Evolutionary conservation across 1,284 basidiomycete species (phyloP).

Genomic region (Cryptococcus sp.): DNA sequence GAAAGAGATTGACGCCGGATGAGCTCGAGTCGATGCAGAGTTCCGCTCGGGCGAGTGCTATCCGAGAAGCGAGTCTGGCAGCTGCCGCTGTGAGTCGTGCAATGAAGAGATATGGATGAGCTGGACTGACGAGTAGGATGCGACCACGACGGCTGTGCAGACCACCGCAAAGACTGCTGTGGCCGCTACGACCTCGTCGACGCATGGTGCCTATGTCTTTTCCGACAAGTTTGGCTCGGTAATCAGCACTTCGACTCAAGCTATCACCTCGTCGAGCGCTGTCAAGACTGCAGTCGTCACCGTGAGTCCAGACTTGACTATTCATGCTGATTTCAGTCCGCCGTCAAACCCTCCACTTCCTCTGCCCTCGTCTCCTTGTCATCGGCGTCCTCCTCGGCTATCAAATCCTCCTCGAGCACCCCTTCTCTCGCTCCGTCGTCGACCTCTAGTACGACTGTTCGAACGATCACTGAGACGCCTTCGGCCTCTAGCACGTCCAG

Average conservation of each 20-base stretch:
- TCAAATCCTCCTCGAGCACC: background rate
- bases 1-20: constrained; percentile 17
- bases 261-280: background rate
- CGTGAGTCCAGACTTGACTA: too few relatives aligned
- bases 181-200: constrained; percentile 1
- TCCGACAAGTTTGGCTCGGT: constrained; percentile 2
- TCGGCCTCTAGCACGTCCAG: constrained; percentile 5
- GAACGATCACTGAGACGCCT: constrained; percentile 3
- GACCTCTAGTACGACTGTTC: background rate
- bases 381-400: background rate
- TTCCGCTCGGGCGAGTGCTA: constrained; percentile 5
- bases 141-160: background rate
- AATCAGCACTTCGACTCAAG: background rate
- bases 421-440: background rate
- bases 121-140: background rate
- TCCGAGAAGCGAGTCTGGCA: constrained; percentile 2
- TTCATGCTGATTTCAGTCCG: background rate
- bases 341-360: background rate
- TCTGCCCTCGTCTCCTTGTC: background rate
- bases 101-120: background rate
- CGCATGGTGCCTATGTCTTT: background rate
- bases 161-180: constrained; percentile 6
- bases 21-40: constrained; percentile 9
- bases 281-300: too few relatives aligned
- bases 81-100: constrained; percentile 9